Evolutionary conservation across 2,329 filamentous ascomycete species (phyloP), one percentile per base, ranked within the genome.

Genomic region (Rhynchosporium graminicola): DNA sequence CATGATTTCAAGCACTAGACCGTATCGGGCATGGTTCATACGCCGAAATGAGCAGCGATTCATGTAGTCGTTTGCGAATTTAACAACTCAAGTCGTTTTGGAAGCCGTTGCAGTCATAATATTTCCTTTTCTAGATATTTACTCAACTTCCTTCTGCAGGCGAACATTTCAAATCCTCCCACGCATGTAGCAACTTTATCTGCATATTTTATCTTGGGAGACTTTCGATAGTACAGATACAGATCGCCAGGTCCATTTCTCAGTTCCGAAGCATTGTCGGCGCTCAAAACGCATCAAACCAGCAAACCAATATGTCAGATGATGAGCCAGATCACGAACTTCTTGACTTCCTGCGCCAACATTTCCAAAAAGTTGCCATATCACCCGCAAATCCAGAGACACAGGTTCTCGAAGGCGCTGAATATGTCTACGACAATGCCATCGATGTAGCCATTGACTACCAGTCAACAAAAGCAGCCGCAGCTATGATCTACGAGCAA

Each of bases 361-460:
- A 92, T 66, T 82, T 96, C 50, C 77, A 89, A 59, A 84, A 86
- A 59, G 77, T 80, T 26, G 76, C 79, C 31, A 72, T 85, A 59
- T 76, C 82, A 52, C 77, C 83, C 26, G 83, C 75, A 4, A 77
- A 87, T 28, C 84, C 89, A 26, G 90, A 94, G 70, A 96, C 91
- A 5, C 90, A 88, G 57, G 92, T 98, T 46, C 83, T 98, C 4
- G 82, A 91, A 67, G 84, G 87, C 65, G 93, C 93, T 50, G 87
- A 96, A 76, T 91, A 89, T 77, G 88, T 98, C 72, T 96, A 90
- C 77, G 87, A 97, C 78, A 95, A 97, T 77, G 86, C 91, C 66
- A 92, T 97, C 74, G 95, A 99, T 74, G 92, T 99, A 40, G 91
- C 92, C 10, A 80, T 99, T 48, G 90, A 94, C 72, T 92, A 93